Base-by-base conservation (phyloP, 2,329 filamentous ascomycete species). In the Podosphaera xanthii region DNA sequence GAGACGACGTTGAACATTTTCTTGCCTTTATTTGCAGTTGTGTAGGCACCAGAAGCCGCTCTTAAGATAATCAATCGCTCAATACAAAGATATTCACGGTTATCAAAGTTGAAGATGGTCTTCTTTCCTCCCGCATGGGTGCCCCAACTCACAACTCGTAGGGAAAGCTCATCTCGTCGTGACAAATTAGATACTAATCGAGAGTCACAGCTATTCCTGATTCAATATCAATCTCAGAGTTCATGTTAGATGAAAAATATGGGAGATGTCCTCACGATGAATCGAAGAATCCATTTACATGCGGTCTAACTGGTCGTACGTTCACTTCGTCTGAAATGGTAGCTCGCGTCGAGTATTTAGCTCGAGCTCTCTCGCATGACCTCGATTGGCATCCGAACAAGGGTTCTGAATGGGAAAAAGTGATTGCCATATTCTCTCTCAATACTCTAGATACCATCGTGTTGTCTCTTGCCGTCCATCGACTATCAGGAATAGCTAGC, bases 371-470 rank as follows among this genome's bases (percentile, higher is more conserved):
- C 40, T 77, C 78, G 48, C 82, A 85, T 68, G 80, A 86, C 62
- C 76, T 92, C 61, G 82, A 79, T 50, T 89, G 86, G 77, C 70
- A 76, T 53, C 80, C 84, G 6, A 83, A 86, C 64, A 70, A 80
- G 60, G 86, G 84, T 10, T 79, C 80, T 0, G 85, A 90, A 68
- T 92, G 84, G 83, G 86, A 92, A 66, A 88, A 89, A 69, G 84
- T 90, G 33, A 74, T 87, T 55, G 83, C 76, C 3, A 73, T 90
- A 35, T 94, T 87, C 71, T 83, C 83, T n/a, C 71, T 89, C 61
- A 94, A 94, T 68, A 87, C 86, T 36, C 84, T 87, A 62, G 86
- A 92, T 70, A 87, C 84, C 58, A 72, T 89, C 61, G 80, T 85
- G 3, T 71, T 88, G 36, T 79, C 79, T 46, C 87, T 86, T 76